These are phyloP conservation scores for Fraxinus americana DNA, from an alignment of 257 asterid species.

Conservation along the genomic window DNA sequence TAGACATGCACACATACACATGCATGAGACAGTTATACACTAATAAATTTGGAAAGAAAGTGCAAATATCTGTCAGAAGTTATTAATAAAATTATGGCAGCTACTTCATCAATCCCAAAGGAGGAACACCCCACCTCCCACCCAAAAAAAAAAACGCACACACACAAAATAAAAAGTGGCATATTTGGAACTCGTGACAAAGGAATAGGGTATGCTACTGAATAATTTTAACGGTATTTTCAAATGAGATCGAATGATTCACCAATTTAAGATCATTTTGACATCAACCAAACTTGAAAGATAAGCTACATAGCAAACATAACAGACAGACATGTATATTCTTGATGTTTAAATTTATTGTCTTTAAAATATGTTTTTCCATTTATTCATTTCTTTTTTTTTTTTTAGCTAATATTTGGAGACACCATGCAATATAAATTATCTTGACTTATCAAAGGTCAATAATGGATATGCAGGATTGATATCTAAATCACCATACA, in stretches of 20 bases:
- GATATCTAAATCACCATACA: slow-evolving; percentile 19
- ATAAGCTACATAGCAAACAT: background rate
- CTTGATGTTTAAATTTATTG: background rate
- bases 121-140: background rate
- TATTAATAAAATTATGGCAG: background rate
- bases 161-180: background rate
- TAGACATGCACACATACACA: background rate
- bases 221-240: background rate
- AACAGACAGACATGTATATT: background rate
- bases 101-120: background rate
- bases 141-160: background rate
- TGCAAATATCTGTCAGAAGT: background rate
- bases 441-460: slow-evolving; percentile 14
- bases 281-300: slow-evolving; percentile 13
- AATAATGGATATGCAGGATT: slow-evolving; percentile 14
- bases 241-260: background rate
- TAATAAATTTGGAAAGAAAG: background rate
- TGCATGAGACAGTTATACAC: background rate
- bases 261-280: background rate
- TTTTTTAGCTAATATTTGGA: background rate
- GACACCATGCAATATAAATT: slow-evolving; percentile 9
- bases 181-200: background rate
- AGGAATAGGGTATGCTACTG: background rate
- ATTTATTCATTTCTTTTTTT: background rate
- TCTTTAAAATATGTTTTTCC: background rate